Evolutionary conservation across 768 basidiomycete species (phyloP), one percentile per base, ranked within the genome.

Genomic region (Leucocoprinus birnbaumii): DNA sequence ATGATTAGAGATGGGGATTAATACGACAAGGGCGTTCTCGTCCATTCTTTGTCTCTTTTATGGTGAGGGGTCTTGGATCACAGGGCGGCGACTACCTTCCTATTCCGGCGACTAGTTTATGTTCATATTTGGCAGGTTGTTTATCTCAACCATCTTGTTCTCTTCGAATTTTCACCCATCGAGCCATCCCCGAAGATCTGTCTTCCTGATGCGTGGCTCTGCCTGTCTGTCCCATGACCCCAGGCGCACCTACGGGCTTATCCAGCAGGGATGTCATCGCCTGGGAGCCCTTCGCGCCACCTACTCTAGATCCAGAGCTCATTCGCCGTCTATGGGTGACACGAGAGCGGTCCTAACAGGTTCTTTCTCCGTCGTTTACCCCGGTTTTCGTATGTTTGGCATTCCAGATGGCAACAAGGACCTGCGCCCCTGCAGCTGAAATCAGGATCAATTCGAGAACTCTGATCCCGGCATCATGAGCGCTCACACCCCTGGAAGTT

Each of bases 41-140:
- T 19, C 11, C 31, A 45, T 35, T 24, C 47, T 48, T 49, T 49
- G 46, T 55, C 31, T 34, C 27, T 48, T 55, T 48, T 55, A 55
- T 48, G 47, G 35, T 21, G 13, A 21, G 46, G 13, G 19, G 22
- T 31, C 31, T 11, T 31, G 31, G 11, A 31, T 5, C 5, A 31
- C 18, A 21, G 54, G 38, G 31, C 13, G 16, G 18, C 2, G 47
- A n/a, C 40, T 22, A 31, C 47, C 21, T 55, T 48, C 54, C 47
- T 24, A 21, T 47, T 49, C n/a, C 18, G 26, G 18, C 47, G 3
- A 24, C 47, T 55, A 21, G 47, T 18, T 55, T 55, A 41, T 55
- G 54, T 42, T 35, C 48, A 11, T 11, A 55, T 43, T 24, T 43
- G 54, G 54, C 13, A 49, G 19, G 40, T 43, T 43, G 47, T 55